Percentiles rank a stretch among this genome's conserved stretches.
Conservation (phyloP, 129 eudicot species). For the Centella asiatica region DNA sequence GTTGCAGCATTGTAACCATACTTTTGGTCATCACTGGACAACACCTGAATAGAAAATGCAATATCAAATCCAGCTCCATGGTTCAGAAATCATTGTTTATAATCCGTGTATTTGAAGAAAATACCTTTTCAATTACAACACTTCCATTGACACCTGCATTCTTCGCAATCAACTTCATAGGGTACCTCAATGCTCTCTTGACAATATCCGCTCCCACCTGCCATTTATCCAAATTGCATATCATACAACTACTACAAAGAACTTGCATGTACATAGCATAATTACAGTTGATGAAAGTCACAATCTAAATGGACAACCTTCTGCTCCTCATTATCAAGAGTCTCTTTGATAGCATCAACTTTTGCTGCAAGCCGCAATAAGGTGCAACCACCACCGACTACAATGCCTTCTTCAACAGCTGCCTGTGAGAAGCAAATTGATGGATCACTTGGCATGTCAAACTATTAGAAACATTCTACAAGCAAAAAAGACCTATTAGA, state of each 20-base stretch:
- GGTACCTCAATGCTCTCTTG: conserved; percentile 72
- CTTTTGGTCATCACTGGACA: conserved; percentile 31
- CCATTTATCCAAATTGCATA: neutral
- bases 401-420: conserved; percentile 90
- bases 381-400: conserved; percentile 93
- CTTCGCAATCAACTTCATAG: conserved; percentile 75
- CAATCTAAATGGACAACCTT: conserved; percentile 28
- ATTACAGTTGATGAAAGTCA: neutral
- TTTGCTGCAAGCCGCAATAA: conserved; percentile 63
- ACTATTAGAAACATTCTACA: neutral
- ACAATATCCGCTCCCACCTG: conserved; percentile 87
- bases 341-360: conserved; percentile 80
- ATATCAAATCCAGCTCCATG: too few relatives aligned
- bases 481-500: neutral
- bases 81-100: too few relatives aligned
- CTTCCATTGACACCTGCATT: conserved; percentile 89
- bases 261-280: neutral
- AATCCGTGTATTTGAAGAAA: neutral
- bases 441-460: neutral
- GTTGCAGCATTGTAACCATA: conserved; percentile 61
- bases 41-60: conserved; percentile 21
- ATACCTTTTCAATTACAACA: conserved; percentile 72
- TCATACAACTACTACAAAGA: neutral
- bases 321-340: conserved; percentile 67
- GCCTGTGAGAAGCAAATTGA: conserved; percentile 36